phyloP scores from a whole-genome alignment of 306 rosid genomes.

The Castanospermum australe region DNA sequence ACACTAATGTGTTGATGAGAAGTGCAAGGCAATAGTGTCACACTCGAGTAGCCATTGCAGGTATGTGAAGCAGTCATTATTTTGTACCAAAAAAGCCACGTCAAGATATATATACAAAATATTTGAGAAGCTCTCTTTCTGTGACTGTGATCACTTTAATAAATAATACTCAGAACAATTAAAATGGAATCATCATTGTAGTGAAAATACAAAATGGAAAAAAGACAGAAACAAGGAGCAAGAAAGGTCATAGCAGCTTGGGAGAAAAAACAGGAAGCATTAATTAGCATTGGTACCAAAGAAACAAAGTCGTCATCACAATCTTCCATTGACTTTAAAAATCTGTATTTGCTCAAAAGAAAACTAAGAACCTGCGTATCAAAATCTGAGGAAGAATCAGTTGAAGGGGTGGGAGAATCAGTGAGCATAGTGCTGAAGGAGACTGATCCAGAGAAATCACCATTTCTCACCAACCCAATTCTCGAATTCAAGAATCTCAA shows the following conservation, averaged over 20 bases:
- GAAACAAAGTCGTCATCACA: conserved; percentile 7
- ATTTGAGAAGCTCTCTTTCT: not conserved
- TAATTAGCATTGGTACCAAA: not conserved
- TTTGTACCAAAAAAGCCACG: not conserved
- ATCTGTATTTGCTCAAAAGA: not conserved
- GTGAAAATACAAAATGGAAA: not conserved
- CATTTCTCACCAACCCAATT: conserved; percentile 51
- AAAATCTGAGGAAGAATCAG: conserved; percentile 57
- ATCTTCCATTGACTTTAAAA: not conserved
- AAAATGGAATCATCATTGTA: not conserved
- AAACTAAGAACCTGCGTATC: conserved; percentile 50
- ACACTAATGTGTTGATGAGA: conserved; percentile 12
- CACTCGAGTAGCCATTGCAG: conserved; percentile 30
- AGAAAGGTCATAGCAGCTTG: conserved; percentile 5
- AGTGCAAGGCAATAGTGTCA: conserved; percentile 14
- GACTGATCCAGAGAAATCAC: conserved; percentile 47
- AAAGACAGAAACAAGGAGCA: not conserved
- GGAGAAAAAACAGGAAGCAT: conserved; percentile 8
- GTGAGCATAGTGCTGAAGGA: conserved; percentile 66
- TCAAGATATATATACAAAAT: not conserved
- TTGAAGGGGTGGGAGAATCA: conserved; percentile 44
- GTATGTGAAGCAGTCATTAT: conserved; percentile 8
- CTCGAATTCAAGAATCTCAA: conserved; percentile 67
- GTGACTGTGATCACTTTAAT: conserved; percentile 2
- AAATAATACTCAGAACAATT: not conserved